A percentile compares a stretch with the other conserved stretches of the same genome.
Conservation (phyloP, 2,329 filamentous ascomycete genomes). For the Westerdykella ornata region DNA sequence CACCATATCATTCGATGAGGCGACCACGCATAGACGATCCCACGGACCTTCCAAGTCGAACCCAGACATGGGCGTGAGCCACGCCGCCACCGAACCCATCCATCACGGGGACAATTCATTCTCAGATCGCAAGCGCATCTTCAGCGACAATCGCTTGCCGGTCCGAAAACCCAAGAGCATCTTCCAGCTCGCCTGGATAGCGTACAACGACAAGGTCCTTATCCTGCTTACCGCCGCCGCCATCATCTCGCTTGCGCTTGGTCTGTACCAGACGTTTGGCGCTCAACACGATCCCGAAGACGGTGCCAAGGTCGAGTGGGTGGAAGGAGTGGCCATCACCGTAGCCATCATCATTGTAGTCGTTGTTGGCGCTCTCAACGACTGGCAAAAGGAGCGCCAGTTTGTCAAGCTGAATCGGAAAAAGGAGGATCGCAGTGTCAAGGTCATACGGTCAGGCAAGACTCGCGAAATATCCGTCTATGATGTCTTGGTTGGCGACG, state of each 20-base stretch:
- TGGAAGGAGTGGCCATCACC: slow-evolving; percentile 74
- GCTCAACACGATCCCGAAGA: slow-evolving; percentile 48
- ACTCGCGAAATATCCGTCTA: slow-evolving; percentile 63
- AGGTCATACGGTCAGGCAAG: slow-evolving; percentile 67
- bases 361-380: slow-evolving; percentile 68
- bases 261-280: slow-evolving; percentile 65
- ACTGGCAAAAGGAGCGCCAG: slow-evolving; percentile 75
- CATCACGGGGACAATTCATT: slow-evolving; percentile 20
- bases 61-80: slow-evolving; percentile 4
- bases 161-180: slow-evolving; percentile 64
- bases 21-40: slow-evolving; percentile 27
- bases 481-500: slow-evolving; percentile 66
- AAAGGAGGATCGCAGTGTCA: slow-evolving; percentile 68
- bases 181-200: slow-evolving; percentile 68
- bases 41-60: slow-evolving; percentile 16
- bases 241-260: slow-evolving; percentile 65
- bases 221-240: slow-evolving; percentile 66
- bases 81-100: slow-evolving; percentile 14
- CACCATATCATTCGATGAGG: slow-evolving; percentile 63
- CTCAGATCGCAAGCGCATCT: slow-evolving; percentile 65
- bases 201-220: slow-evolving; percentile 75
- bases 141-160: slow-evolving; percentile 62
- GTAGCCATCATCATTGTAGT: slow-evolving; percentile 71
- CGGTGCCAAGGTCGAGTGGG: slow-evolving; percentile 62
- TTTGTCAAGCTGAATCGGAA: slow-evolving; percentile 76